Evolutionary conservation across 1,284 basidiomycete species (phyloP), one percentile per base, ranked within the genome.

Genomic region (Schizopora paradoxa): DNA sequence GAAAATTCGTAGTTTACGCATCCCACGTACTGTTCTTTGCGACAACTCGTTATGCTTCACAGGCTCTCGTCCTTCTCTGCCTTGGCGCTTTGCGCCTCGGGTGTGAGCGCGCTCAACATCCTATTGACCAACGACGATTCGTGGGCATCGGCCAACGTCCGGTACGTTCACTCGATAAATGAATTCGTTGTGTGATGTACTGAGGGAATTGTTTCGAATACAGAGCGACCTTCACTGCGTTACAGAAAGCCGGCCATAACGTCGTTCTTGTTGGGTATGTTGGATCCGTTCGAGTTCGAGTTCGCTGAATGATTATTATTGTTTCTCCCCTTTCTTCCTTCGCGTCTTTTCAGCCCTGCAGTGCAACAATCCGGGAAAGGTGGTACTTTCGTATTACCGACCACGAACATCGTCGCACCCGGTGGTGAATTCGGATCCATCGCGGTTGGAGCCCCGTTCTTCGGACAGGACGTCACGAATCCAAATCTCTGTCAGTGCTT

Each of bases 81-180:
- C 2, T 27, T 56, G 23, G 49, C 51, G 4, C 26, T 56, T 6
- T 18, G 7, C 13, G 47, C 47, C 26, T 57, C 56, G 13, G 51
- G 34, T 32, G 51, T 41, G 5, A 33, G 51, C 6, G 58, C 53
- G 18, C 51, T 62, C 44, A 61, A 62, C 49, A 58, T 62, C 32
- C 46, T 62, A 41, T 48, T 62, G 45, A 59, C 58, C 6, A 62
- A 62, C 45, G 60, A 62, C 29, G 60, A 62, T 41, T 60, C 57
- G 28, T 60, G 60, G 60, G 60, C 60, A 29, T 57, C 59, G n/a
- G 60, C 60, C 4, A 62, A 62, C 53, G 59, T 62, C 40, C 57
- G 60, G 60, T 60, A 43, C n/a, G 51, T 25, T 7, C n/a, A 29
- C 11, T 36, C 14, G 16, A 19, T 22, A 27, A 11, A 19, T 8